phyloP scores from a whole-genome alignment of 495 filamentous ascomycete genomes.

The Rostrohypoxylon terebratum region DNA sequence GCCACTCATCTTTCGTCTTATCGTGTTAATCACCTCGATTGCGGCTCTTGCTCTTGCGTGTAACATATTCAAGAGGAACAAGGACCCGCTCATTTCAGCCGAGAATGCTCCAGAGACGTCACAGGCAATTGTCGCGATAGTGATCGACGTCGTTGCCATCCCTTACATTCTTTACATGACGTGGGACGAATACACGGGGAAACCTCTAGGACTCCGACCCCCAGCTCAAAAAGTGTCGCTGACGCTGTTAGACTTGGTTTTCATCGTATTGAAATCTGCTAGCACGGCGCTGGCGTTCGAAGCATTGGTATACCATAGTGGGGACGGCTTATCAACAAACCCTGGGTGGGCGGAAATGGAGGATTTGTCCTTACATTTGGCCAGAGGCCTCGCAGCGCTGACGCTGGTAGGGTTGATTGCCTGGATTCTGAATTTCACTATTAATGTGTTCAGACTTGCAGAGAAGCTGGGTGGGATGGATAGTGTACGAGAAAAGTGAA shows the following conservation, averaged over 20 bases:
- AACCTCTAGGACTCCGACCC: conserved; percentile 87
- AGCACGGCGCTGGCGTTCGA: conserved; percentile 92
- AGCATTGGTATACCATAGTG: conserved; percentile 75
- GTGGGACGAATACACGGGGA: conserved; percentile 94
- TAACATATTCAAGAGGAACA: conserved; percentile 74
- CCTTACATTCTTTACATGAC: conserved; percentile 93
- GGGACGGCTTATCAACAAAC: conserved; percentile 34
- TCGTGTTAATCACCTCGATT: conserved; percentile 83
- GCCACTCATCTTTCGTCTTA: conserved; percentile 83
- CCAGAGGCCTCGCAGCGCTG: conserved; percentile 82
- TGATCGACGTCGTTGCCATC: conserved; percentile 88
- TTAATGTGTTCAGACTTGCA: conserved; percentile 88
- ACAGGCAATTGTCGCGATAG: conserved; percentile 88
- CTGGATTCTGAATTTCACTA: conserved; percentile 89
- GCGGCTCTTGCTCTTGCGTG: conserved; percentile 83
- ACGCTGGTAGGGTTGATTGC: conserved; percentile 85
- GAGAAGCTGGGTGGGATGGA: conserved; percentile 73
- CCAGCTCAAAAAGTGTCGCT: conserved; percentile 86
- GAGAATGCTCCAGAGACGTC: conserved; percentile 67
- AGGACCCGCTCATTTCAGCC: conserved; percentile 47
- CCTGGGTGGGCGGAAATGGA: conserved; percentile 31
- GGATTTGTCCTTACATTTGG: conserved; percentile 70
- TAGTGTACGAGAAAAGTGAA: conserved; percentile 52
- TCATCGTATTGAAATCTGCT: conserved; percentile 95
- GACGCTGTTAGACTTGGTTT: conserved; percentile 90